Conservation (phyloP, 1,284 basidiomycete genomes). For the Papiliotrema fonsecae region DNA sequence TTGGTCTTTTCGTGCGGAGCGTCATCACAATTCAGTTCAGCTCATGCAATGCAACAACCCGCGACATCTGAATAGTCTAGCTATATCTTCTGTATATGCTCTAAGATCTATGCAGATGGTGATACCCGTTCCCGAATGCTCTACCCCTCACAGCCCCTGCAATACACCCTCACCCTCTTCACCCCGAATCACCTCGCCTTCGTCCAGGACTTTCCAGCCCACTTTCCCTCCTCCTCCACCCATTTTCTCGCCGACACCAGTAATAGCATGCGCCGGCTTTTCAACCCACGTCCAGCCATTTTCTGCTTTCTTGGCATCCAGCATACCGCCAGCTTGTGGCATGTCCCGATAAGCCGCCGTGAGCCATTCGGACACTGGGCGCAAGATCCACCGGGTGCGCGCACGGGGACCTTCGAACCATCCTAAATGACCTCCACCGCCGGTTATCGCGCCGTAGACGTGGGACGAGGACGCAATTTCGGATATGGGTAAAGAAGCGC, state of each 20-base stretch:
- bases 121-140: too few relatives aligned
- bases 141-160: conserved; percentile 23
- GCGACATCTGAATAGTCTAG: too few relatives aligned
- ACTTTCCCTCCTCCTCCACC: conserved; percentile 9
- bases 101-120: too few relatives aligned
- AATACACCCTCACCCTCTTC: conserved; percentile 26
- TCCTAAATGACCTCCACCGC: conserved; percentile 84
- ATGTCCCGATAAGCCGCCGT: conserved; percentile 27
- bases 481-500: conserved; percentile 51
- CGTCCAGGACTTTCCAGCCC: conserved; percentile 38
- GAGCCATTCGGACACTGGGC: conserved; percentile 42
- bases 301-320: conserved; percentile 1
- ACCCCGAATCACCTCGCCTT: conserved; percentile 25
- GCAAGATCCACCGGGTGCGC: conserved; percentile 41
- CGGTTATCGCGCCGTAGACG: conserved; percentile 69
- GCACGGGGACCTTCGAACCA: conserved; percentile 67
- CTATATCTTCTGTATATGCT: too few relatives aligned
- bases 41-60: too few relatives aligned
- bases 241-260: conserved; percentile 7
- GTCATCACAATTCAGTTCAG: too few relatives aligned
- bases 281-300: conserved; percentile 29
- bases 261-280: conserved; percentile 17
- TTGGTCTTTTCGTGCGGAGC: too few relatives aligned
- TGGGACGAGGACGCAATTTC: conserved; percentile 59
- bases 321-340: conserved; percentile 5